A percentile compares a stretch with the other conserved stretches of the same genome.
Evolutionary conservation across 352 stramenopile genomes (phyloP).

Genomic region (Pythium oligandrum): DNA sequence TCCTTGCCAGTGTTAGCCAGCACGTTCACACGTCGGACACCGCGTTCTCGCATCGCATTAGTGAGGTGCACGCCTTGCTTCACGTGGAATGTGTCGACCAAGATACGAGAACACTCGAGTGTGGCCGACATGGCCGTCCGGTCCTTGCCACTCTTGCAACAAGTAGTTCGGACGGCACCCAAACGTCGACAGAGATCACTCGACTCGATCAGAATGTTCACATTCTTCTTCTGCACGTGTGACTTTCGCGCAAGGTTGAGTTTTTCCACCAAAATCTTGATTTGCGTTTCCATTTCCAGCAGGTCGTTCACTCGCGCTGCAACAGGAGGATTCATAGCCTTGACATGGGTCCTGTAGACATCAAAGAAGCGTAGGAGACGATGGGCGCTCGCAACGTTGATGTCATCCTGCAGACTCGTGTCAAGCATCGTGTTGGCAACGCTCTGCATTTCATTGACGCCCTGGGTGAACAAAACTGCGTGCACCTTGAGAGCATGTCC

Average conservation of each 20-base stretch:
- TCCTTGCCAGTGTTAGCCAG: constrained; percentile 85
- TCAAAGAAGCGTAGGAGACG: constrained; percentile 71
- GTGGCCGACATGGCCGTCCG: constrained; percentile 97
- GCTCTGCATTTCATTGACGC: constrained; percentile 93
- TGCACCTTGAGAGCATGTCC: constrained; percentile 72
- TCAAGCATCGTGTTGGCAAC: constrained; percentile 85
- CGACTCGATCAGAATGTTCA: constrained; percentile 84
- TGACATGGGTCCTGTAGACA: constrained; percentile 65
- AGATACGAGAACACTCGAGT: constrained; percentile 91
- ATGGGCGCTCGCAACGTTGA: constrained; percentile 75
- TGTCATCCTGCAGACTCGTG: constrained; percentile 79
- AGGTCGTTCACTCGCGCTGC: constrained; percentile 28
- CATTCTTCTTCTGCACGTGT: constrained; percentile 81
- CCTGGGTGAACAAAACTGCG: constrained; percentile 84
- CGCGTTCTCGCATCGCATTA: constrained; percentile 82
- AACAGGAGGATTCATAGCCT: constrained; percentile 11
- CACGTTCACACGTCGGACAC: constrained; percentile 81
- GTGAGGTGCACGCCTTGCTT: constrained; percentile 82
- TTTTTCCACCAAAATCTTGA: constrained; percentile 48
- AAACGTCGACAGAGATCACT: constrained; percentile 88
- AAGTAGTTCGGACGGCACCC: constrained; percentile 90
- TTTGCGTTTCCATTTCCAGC: constrained; percentile 46
- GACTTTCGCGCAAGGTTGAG: constrained; percentile 51
- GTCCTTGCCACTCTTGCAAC: constrained; percentile 98
- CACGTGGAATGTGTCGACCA: constrained; percentile 85